A percentile compares a stretch with the other conserved stretches of the same genome.
Conservation (phyloP, 768 basidiomycete genomes). For the Sporobolomyces roseus region DNA sequence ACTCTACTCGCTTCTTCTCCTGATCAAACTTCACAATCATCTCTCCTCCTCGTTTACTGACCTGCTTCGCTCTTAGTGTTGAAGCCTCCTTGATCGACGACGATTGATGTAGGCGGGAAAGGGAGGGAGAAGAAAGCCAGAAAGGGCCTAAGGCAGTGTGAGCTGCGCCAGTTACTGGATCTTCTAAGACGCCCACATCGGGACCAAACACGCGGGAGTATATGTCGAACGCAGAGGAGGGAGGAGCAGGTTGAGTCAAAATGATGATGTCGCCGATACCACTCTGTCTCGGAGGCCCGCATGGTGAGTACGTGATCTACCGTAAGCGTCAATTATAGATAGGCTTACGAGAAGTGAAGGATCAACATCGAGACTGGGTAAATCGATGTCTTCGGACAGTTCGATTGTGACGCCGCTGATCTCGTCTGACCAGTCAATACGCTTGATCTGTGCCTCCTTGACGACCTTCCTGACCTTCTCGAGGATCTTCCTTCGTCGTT, state of each 20-base stretch:
- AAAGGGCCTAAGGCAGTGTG: conserved; percentile 47
- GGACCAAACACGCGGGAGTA: conserved; percentile 48
- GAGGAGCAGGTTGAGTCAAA: conserved; percentile 39
- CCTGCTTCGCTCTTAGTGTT: conserved; percentile 17
- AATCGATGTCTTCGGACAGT: conserved; percentile 5
- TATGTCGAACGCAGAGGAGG: conserved; percentile 35
- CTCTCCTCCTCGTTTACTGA: conserved; percentile 16
- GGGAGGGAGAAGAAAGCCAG: conserved; percentile 37
- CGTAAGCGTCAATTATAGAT: not conserved
- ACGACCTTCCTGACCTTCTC: conserved; percentile 5
- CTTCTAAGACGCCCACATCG: conserved; percentile 43
- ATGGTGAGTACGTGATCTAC: not conserved
- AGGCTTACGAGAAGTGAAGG: not conserved
- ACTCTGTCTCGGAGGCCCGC: not conserved
- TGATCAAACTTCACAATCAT: conserved; percentile 8
- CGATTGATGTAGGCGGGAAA: not conserved
- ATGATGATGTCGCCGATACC: conserved; percentile 21
- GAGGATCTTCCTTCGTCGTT: not conserved
- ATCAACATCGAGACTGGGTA: conserved; percentile 2
- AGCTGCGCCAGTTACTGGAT: conserved; percentile 49
- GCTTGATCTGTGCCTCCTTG: conserved; percentile 11
- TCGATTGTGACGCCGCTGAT: conserved; percentile 20
- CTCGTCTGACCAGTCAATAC: conserved; percentile 30
- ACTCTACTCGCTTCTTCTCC: no score
- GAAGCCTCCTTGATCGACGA: no score